Percentiles rank a stretch among this genome's conserved stretches.
Evolutionary conservation across 164 flowering plant genomes (phyloP).

Genomic region (Akebia trifoliata): DNA sequence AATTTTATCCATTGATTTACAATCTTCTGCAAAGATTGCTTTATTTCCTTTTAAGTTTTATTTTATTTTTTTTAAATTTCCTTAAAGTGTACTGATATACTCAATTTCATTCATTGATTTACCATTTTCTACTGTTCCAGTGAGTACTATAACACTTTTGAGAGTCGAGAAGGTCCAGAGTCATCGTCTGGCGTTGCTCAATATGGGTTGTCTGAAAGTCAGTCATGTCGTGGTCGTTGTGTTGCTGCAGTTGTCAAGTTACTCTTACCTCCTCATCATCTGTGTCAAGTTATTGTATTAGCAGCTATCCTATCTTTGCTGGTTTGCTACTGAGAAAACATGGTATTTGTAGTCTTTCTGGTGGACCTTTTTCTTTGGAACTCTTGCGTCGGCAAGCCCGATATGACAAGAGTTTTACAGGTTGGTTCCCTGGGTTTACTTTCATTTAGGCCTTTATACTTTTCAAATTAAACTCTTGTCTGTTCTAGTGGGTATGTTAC

Average conservation of each 20-base stretch:
- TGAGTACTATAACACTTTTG: constrained; percentile 90
- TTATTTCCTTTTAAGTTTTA: constrained; percentile 4
- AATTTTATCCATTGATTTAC: constrained; percentile 43
- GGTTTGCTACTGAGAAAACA: constrained; percentile 16
- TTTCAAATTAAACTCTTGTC: constrained; percentile 5
- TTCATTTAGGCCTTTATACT: constrained; percentile 3
- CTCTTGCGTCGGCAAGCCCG: constrained; percentile 3
- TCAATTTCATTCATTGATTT: constrained; percentile 43
- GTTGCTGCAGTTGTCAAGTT: constrained; percentile 74
- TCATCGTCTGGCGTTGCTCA: constrained; percentile 85
- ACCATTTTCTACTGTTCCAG: constrained; percentile 94
- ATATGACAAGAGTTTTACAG: background rate
- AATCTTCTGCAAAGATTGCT: constrained; percentile 27
- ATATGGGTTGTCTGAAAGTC: constrained; percentile 90
- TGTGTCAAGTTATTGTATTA: constrained; percentile 28
- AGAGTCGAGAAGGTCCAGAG: constrained; percentile 96
- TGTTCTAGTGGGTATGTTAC: constrained; percentile 7
- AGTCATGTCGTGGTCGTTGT: constrained; percentile 78
- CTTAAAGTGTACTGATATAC: no score
- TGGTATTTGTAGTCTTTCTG: constrained; percentile 5
- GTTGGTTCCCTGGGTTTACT: constrained; percentile 8
- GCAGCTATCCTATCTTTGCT: constrained; percentile 14
- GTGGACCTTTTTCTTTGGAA: constrained; percentile 7
- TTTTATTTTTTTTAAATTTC: no score
- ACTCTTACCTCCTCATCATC: constrained; percentile 52